Conservation (phyloP, 352 stramenopile genomes). For the Phytopythium aichiense region DNA sequence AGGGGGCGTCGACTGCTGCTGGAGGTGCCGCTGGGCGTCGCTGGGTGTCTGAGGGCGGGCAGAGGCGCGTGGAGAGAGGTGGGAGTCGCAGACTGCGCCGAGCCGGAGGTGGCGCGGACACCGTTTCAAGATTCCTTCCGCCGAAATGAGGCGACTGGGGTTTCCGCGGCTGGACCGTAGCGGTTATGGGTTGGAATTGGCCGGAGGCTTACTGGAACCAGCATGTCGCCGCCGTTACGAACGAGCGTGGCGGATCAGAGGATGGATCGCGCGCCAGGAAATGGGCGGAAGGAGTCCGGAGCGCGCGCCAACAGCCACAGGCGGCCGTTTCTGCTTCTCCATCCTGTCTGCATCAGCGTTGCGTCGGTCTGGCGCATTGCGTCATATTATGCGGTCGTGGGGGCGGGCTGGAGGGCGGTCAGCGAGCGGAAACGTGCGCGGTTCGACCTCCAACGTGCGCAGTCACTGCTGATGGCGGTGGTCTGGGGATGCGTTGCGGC, state of each 20-base stretch:
- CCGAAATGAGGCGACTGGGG: not conserved
- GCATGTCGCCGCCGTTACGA: not conserved
- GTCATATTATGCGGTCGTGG: too few relatives aligned
- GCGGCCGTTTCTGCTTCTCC: not conserved
- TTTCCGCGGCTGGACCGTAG: not conserved
- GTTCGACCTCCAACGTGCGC: too few relatives aligned
- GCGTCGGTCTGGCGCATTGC: too few relatives aligned
- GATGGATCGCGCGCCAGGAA: not conserved
- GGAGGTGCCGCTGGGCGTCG: not conserved
- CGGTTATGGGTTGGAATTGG: not conserved
- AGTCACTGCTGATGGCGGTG: too few relatives aligned
- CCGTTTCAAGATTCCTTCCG: conserved; percentile 31
- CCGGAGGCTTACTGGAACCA: not conserved
- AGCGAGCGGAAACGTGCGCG: too few relatives aligned
- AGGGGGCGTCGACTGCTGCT: not conserved
- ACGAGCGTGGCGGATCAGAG: not conserved
- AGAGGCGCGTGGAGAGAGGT: too few relatives aligned
- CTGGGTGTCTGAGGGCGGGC: not conserved
- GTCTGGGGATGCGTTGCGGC: too few relatives aligned
- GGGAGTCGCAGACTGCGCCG: not conserved
- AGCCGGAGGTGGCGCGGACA: conserved; percentile 1
- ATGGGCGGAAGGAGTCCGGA: not conserved
- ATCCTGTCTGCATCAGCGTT: too few relatives aligned
- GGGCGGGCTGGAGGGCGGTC: too few relatives aligned
- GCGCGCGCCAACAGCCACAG: too few relatives aligned